Percentiles rank a stretch among this genome's conserved stretches.
Conservation (phyloP, 1,284 basidiomycete genomes). For the Heliocybe sulcata region DNA sequence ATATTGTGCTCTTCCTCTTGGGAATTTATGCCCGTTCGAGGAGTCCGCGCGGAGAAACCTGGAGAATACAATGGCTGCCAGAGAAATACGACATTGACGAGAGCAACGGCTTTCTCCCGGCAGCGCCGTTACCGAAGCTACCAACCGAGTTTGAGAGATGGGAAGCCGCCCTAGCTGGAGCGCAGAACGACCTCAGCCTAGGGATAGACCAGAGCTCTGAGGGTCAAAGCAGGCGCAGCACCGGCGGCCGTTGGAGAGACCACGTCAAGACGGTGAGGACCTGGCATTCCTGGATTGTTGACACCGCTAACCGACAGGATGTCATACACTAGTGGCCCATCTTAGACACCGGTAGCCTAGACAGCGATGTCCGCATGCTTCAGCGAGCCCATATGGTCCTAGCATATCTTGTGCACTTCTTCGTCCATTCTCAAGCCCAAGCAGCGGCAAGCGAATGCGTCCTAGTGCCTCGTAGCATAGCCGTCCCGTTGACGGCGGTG, state of each 20-base stretch:
- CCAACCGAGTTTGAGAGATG: constrained; percentile 53
- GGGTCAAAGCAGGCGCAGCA: constrained; percentile 39
- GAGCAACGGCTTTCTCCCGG: constrained; percentile 83
- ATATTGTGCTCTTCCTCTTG: background rate
- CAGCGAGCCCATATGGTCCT: constrained; percentile 88
- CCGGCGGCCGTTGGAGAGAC: constrained; percentile 62
- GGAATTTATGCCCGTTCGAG: background rate
- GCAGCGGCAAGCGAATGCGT: constrained; percentile 28
- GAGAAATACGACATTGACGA: background rate
- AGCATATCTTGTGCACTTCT: constrained; percentile 86
- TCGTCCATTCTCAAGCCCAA: constrained; percentile 72
- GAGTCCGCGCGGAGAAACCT: background rate
- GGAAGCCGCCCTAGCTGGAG: constrained; percentile 62
- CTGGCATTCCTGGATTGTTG: constrained; percentile 1
- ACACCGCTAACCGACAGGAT: background rate
- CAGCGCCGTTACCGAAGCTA: constrained; percentile 56
- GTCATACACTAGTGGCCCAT: constrained; percentile 54
- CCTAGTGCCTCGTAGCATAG: constrained; percentile 67
- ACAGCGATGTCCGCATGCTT: constrained; percentile 45
- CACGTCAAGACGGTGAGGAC: constrained; percentile 54
- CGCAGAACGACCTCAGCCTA: constrained; percentile 49
- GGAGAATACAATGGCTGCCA: background rate
- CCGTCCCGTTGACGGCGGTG: constrained; percentile 76
- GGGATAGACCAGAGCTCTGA: constrained; percentile 50
- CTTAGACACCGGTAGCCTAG: constrained; percentile 40